These are phyloP conservation scores for Daldinia bambusicola DNA, from an alignment of 495 filamentous ascomycete species.

Conservation along the genomic window DNA sequence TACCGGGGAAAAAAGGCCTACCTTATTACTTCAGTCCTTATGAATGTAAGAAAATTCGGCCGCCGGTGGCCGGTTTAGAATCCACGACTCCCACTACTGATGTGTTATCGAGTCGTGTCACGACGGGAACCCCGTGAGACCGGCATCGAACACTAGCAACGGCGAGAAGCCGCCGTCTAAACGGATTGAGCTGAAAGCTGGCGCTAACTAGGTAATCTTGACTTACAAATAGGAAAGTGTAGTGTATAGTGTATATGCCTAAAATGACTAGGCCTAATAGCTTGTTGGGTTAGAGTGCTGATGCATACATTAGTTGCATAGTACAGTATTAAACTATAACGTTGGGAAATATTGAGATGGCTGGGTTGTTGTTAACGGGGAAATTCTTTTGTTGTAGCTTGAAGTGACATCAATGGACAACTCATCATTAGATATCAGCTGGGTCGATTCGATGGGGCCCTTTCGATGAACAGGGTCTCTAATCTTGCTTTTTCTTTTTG, in stretches of 20 bases:
- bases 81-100: neutral
- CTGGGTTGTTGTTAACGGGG: neutral
- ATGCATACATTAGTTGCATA: neutral
- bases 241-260: neutral
- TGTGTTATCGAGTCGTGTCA: conserved; percentile 1
- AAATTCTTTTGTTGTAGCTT: conserved; percentile 9
- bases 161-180: conserved; percentile 29
- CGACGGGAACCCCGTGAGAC: conserved; percentile 1
- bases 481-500: conserved; percentile 24
- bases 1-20: neutral
- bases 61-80: neutral
- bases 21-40: too few relatives aligned
- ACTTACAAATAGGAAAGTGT: neutral
- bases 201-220: conserved; percentile 9
- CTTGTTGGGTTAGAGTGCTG: conserved; percentile 17
- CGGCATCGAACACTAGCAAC: conserved; percentile 21
- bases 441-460: neutral
- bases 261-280: conserved; percentile 5
- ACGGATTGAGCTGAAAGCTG: conserved; percentile 4
- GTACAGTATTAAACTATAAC: conserved; percentile 8
- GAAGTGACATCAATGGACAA: conserved; percentile 25
- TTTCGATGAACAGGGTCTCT: neutral
- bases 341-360: conserved; percentile 17
- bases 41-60: too few relatives aligned
- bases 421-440: neutral